A percentile compares a stretch with the other conserved stretches of the same genome.
phyloP scores from a whole-genome alignment of 208 protist species.

The Paratrypanosoma confusum region DNA sequence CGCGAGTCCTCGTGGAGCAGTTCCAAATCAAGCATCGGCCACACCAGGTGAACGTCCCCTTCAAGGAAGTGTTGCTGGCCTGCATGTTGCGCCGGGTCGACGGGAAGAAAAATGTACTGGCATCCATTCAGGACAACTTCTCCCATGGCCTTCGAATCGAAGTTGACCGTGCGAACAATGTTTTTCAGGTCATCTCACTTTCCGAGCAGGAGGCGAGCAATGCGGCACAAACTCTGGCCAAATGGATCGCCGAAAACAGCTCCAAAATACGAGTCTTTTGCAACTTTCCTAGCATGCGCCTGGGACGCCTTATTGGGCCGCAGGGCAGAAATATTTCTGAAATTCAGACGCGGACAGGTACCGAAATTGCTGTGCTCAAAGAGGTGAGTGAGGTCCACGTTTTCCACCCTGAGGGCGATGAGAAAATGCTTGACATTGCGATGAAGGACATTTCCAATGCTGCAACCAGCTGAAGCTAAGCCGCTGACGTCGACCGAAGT shows the following conservation, averaged over 20 bases:
- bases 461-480: conserved; percentile 8
- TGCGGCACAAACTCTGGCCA: conserved; percentile 16
- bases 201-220: conserved; percentile 12
- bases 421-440: conserved; percentile 16
- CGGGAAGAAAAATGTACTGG: conserved; percentile 10
- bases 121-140: conserved; percentile 14
- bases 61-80: conserved; percentile 18
- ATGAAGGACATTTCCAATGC: too few species aligned
- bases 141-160: conserved; percentile 25
- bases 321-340: conserved; percentile 18
- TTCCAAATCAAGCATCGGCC: conserved; percentile 23
- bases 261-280: conserved; percentile 18
- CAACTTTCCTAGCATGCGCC: conserved; percentile 12
- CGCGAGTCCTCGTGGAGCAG: conserved; percentile 22
- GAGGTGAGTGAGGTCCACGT: conserved; percentile 26
- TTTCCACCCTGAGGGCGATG: conserved; percentile 19
- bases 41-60: conserved; percentile 11
- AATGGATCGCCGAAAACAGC: conserved; percentile 11
- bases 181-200: conserved; percentile 19
- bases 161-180: conserved; percentile 17
- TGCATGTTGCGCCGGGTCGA: conserved; percentile 11
- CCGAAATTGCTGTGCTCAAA: conserved; percentile 23
- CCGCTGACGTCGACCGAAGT: too few species aligned
- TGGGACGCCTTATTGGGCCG: conserved; percentile 19
- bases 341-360: conserved; percentile 21